Conservation (phyloP, 2,329 filamentous ascomycete genomes). For the Ascosphaera apis region DNA sequence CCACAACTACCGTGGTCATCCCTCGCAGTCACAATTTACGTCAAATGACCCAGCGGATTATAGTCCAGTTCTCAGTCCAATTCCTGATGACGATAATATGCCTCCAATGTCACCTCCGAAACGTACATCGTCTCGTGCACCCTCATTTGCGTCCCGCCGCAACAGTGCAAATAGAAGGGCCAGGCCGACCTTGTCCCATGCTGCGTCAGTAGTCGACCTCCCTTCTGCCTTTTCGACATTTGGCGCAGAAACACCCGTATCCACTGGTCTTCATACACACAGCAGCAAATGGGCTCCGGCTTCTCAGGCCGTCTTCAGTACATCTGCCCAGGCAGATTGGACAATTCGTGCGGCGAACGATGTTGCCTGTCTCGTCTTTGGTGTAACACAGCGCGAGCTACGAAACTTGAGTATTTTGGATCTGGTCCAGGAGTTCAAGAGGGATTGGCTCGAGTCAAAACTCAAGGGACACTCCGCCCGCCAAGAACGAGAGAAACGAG, state of each 20-base stretch:
- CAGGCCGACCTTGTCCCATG: too few species aligned
- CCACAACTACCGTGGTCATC: too few species aligned
- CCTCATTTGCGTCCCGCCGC: too few species aligned
- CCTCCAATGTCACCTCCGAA: constrained; percentile 13
- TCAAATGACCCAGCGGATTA: constrained; percentile 1
- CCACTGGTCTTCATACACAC: constrained; percentile 54
- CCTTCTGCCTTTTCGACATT: too few species aligned
- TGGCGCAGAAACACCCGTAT: too few species aligned
- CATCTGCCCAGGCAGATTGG: constrained; percentile 74
- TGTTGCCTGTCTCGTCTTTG: constrained; percentile 88
- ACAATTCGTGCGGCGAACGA: constrained; percentile 94
- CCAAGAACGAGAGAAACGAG: constrained; percentile 19
- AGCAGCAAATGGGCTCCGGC: constrained; percentile 75
- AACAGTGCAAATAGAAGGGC: too few species aligned
- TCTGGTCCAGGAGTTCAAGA: constrained; percentile 71
- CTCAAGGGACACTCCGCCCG: constrained; percentile 41
- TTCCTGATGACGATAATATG: constrained; percentile 12
- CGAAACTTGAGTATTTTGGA: constrained; percentile 87
- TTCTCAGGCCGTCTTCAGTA: constrained; percentile 92
- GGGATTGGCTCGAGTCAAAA: constrained; percentile 75
- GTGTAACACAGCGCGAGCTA: constrained; percentile 91
- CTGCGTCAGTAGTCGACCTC: too few species aligned
- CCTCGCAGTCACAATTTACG: constrained; percentile 1
- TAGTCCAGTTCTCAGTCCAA: constrained; percentile 9
- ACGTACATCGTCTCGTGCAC: constrained; percentile 25